Base-by-base conservation (phyloP, 1,139 yeast genomes). In the Pneumocystis jirovecii region DNA sequence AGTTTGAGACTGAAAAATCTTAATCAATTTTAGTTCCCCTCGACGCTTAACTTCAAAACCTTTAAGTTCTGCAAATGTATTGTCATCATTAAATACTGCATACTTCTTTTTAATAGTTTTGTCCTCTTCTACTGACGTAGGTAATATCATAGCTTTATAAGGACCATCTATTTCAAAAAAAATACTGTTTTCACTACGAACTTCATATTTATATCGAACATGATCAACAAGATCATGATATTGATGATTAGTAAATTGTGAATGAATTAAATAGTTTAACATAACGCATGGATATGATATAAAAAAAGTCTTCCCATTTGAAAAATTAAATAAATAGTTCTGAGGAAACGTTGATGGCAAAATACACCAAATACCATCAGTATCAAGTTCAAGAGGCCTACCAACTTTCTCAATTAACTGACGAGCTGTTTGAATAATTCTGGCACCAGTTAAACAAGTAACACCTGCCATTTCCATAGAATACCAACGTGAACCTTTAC, bases 391-490 rank as follows among this genome's bases (percentile, higher is more conserved):
- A 69, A 95, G 79, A 0, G 98, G 98, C 70, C 98, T 81, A 1
- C 99, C 99, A 2, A 95, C 78, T 71, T 97, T 80, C 74, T 93
- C 98, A n/a, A 95, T 97, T 67, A 93, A 78, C 1, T 87, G 79
- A 69, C 98, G 80, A 0, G 98, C 99, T 93, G 91, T 87, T 76
- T 95, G 98, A 77, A 95, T 95, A 70, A 95, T 93, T 0, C 96
- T 89, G 0, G 98, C 97, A 67, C 99, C 99, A 0, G 98, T 95
- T 65, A 91, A 80, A 80, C 98, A 95, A 0, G 99, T 95, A 21
- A 95, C 95, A 68, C 98, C 99, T 0, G 98, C 99, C 98, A 95
- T 95, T 76, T 93, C 98, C 95, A 95, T 91, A 0, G 98, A 93
- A 73, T 91, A 95, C 99, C 99, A 95, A 68, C 99, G 82, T 0